Conservation (phyloP, 176 grass and related monocot species). For the Hyparrhenia diplandra region DNA sequence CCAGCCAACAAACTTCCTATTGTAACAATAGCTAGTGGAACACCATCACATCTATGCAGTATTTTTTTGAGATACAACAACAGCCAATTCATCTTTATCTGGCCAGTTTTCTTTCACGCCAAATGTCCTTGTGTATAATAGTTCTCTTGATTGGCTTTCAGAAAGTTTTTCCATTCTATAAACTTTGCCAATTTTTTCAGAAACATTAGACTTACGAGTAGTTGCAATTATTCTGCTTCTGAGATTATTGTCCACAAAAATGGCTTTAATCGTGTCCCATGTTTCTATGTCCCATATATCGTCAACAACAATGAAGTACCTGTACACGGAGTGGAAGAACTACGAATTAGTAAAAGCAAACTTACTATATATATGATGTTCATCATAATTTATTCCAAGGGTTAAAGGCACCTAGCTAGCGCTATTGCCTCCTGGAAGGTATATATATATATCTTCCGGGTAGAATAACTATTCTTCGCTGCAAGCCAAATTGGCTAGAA, state of each 20-base stretch:
- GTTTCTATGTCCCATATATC: neutral
- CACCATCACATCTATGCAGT: neutral
- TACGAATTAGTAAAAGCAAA: neutral
- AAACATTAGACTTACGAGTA: neutral
- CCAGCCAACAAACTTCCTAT: neutral
- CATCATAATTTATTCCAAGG: too few relatives aligned
- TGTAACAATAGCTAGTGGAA: neutral
- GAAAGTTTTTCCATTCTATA: neutral
- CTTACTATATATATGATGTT: too few relatives aligned
- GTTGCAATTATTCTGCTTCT: neutral
- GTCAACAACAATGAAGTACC: neutral
- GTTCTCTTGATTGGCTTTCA: neutral
- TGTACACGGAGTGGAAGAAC: neutral
- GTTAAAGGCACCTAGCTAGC: too few relatives aligned
- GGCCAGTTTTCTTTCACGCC: neutral
- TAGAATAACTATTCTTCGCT: too few relatives aligned
- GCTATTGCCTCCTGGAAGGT: too few relatives aligned
- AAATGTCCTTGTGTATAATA: neutral
- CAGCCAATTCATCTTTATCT: neutral
- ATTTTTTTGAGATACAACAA: neutral
- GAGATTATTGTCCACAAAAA: neutral
- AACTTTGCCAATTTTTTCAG: neutral
- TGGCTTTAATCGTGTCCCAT: neutral
- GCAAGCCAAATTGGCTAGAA: too few relatives aligned
- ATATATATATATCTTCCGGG: too few relatives aligned